These are phyloP conservation scores for Monilinia fructicola DNA, from an alignment of 2,329 filamentous ascomycete genomes.

Conservation along the genomic window DNA sequence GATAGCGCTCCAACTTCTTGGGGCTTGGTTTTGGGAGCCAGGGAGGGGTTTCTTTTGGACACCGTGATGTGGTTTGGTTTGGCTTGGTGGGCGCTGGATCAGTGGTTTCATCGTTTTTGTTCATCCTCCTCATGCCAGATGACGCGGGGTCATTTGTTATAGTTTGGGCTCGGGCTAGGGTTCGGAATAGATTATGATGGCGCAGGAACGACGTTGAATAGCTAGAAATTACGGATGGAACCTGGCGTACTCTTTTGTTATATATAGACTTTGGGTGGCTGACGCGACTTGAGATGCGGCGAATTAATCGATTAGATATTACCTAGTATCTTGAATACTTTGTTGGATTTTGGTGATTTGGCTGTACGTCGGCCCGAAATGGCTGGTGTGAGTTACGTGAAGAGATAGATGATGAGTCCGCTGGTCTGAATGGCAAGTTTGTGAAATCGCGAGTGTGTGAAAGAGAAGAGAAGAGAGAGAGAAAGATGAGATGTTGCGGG, in stretches of 20 bases:
- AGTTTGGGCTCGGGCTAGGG: neutral
- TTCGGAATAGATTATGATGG: neutral
- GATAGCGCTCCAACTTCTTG: neutral
- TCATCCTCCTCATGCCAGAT: neutral
- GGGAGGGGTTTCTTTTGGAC: neutral
- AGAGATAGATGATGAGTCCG: neutral
- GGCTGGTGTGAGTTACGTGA: neutral
- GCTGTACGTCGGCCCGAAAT: neutral
- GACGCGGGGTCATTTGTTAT: neutral
- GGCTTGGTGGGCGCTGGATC: neutral
- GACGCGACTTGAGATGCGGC: neutral
- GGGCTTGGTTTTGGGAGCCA: neutral
- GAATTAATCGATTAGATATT: neutral
- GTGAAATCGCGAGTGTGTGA: no score
- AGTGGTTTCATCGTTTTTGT: neutral
- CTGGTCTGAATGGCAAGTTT: no score
- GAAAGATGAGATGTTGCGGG: no score
- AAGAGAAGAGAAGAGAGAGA: no score
- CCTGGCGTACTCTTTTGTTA: neutral
- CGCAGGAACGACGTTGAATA: neutral
- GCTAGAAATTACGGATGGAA: neutral
- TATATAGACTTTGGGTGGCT: neutral
- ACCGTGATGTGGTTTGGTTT: neutral
- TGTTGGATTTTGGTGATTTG: neutral
- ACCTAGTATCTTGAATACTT: neutral